Evolutionary conservation across 108 stramenopile genomes (phyloP), one percentile per base, ranked within the genome.

Genomic region (Hondaea fermentalgiana): DNA sequence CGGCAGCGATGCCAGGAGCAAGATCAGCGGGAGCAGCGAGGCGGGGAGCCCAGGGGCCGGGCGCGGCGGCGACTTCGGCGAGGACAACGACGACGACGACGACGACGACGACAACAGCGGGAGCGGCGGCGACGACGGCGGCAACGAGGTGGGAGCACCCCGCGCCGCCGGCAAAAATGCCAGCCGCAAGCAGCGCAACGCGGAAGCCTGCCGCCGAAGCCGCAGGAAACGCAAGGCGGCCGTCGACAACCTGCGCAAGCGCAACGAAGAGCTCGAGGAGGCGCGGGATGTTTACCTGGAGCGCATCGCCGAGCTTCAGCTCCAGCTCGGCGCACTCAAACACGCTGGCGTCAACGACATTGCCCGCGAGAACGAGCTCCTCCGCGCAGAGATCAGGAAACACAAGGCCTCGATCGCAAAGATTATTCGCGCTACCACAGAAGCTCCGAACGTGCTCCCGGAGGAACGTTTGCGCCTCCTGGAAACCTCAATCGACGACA

Each of bases 261-360:
- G 51, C 49, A 83, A 53, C 49, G 45, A 47, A 6, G 49, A 83
- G 28, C 76, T 83, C n/a, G 76, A 83, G 51, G 51, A 83, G 76
- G 76, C 45, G 45, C 76, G 76, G n/a, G 51, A 83, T 2, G 12
- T 83, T 6, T 83, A 53, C 1, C 76, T 83, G 49, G 45, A 47
- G 49, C 76, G 76, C 45, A 83, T 83, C 4, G 76, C 49, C 19
- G 76, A 83, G 76, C 76, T 83, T 43, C 76, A 83, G 76, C 45
- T 53, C 76, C 43, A 83, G 76, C 49, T 83, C 10, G 76, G 51
- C n/a, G 45, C 76, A 16, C 76, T 83, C 28, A 21, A 53, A 4
- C 51, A 83, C 51, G 6, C 23, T 2, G 51, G 49, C 6, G 19
- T 6, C 19, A 53, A 25, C 49, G 76, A 83, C 23, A 53, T 83